These are phyloP conservation scores for Colletotrichum sp. DNA, from an alignment of 2,329 filamentous ascomycete species.

Conservation along the genomic window DNA sequence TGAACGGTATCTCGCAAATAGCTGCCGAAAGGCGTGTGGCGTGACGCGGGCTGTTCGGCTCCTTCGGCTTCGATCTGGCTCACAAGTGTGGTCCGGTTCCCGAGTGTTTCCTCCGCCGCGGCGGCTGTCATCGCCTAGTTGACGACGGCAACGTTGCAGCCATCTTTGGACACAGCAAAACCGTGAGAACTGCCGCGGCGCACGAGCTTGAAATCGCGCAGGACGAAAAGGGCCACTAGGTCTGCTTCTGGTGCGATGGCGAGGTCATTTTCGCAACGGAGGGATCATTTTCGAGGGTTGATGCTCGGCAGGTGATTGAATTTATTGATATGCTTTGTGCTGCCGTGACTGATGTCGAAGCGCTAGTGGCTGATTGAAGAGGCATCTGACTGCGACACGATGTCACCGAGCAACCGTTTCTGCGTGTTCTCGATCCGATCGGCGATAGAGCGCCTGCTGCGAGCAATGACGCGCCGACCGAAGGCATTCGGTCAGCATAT, in stretches of 20 bases:
- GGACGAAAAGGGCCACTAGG: not conserved
- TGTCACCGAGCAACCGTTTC: not conserved
- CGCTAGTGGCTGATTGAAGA: not conserved
- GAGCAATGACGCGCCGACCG: not conserved
- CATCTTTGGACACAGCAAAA: not conserved
- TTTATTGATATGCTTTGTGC: not conserved
- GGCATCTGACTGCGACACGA: not conserved
- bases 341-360: not conserved
- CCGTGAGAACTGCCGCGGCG: not conserved
- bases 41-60: not conserved
- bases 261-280: not conserved
- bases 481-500: not conserved
- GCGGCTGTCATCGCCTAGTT: not conserved
- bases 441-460: not conserved
- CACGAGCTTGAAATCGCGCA: not conserved
- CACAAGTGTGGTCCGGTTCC: not conserved
- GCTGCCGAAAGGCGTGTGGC: not conserved
- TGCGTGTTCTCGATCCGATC: not conserved
- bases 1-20: not conserved
- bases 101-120: not conserved
- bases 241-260: not conserved
- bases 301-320: not conserved
- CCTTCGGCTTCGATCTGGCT: not conserved
- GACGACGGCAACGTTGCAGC: not conserved
- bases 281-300: not conserved